phyloP scores from a whole-genome alignment of 805 yeast genomes.

The Candida khao-thaluensis region DNA sequence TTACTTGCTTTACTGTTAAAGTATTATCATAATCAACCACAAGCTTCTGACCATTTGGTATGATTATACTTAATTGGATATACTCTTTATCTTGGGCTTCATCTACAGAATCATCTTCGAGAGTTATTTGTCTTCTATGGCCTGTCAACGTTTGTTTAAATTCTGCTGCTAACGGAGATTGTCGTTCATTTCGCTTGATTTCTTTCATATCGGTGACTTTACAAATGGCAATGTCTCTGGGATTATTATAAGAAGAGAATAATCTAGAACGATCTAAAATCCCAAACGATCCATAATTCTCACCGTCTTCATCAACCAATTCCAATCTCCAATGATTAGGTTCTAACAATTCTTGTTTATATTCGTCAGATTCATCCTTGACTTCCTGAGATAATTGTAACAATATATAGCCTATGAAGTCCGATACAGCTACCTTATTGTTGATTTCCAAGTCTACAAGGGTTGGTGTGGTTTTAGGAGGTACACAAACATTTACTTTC shows the following conservation, averaged over 20 bases:
- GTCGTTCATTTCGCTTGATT: conserved; percentile 44
- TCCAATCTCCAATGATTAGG: conserved; percentile 76
- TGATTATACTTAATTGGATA: conserved; percentile 11
- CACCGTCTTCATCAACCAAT: conserved; percentile 90
- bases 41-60: conserved; percentile 8
- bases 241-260: conserved; percentile 69
- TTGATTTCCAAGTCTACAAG: conserved; percentile 24
- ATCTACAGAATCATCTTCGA: not conserved
- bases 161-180: conserved; percentile 55
- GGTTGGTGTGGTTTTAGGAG: conserved; percentile 30
- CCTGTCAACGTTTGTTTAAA: conserved; percentile 25
- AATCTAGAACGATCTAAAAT: conserved; percentile 68
- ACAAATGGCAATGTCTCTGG: conserved; percentile 77
- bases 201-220: conserved; percentile 49
- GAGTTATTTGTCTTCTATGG: conserved; percentile 6
- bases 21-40: conserved; percentile 8
- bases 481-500: conserved; percentile 26
- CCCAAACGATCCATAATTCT: conserved; percentile 90
- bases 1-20: conserved; percentile 23
- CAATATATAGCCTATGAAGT: conserved; percentile 42
- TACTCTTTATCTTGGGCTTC: not conserved
- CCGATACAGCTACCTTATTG: conserved; percentile 31
- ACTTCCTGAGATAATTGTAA: conserved; percentile 23
- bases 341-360: conserved; percentile 26
- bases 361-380: conserved; percentile 11